phyloP scores from a whole-genome alignment of 768 basidiomycete species.

The Pleurotus cornucopiae region DNA sequence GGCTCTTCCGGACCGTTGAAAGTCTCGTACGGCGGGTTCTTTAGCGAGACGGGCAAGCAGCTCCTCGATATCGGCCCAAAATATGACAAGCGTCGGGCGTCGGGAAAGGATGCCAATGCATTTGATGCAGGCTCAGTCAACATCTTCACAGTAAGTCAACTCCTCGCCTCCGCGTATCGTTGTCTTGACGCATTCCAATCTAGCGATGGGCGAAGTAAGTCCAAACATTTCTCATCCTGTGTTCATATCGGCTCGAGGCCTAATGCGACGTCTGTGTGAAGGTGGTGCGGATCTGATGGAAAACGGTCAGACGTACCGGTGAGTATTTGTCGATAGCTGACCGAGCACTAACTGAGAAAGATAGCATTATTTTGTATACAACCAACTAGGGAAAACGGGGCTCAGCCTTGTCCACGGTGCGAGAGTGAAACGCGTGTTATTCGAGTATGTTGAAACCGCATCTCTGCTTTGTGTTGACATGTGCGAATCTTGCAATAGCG shows the following conservation, averaged over 20 bases:
- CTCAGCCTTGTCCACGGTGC: not conserved
- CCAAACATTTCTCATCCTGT: too few species aligned
- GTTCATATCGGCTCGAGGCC: too few species aligned
- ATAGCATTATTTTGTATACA: slow-evolving; percentile 5
- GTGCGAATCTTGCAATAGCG: not conserved
- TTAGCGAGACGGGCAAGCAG: slow-evolving; percentile 29
- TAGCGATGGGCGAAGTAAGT: too few species aligned
- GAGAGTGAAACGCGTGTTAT: not conserved
- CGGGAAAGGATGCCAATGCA: slow-evolving; percentile 10
- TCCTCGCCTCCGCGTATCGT: too few species aligned
- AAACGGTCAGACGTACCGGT: not conserved
- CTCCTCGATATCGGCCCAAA: slow-evolving; percentile 30
- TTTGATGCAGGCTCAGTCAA: slow-evolving; percentile 4
- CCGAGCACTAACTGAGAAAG: not conserved
- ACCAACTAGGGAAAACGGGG: not conserved
- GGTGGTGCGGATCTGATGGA: not conserved
- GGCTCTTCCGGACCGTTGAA: slow-evolving; percentile 34
- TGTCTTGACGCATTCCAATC: too few species aligned
- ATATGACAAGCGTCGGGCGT: slow-evolving; percentile 25
- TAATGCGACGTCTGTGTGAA: not conserved
- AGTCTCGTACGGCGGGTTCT: slow-evolving; percentile 30
- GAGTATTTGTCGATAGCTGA: not conserved
- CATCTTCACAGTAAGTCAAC: not conserved
- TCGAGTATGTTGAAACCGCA: not conserved
- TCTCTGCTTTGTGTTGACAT: too few species aligned